Base-by-base conservation (phyloP, 2,329 filamentous ascomycete genomes). In the Cordyceps tenuipes region DNA sequence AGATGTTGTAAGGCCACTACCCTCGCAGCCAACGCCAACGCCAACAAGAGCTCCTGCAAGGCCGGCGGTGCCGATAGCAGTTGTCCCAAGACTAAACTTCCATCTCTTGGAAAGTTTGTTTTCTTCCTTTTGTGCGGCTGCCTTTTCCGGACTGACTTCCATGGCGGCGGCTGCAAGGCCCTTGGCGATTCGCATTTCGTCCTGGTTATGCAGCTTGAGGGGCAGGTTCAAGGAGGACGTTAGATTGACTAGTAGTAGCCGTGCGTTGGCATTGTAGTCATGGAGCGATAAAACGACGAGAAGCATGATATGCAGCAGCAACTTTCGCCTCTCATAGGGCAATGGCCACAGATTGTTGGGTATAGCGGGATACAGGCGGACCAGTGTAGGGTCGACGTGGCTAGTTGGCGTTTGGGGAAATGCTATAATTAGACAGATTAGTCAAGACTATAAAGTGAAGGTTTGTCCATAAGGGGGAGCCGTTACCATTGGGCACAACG, bases 11-110 rank as follows among this genome's bases (percentile, higher is more conserved):
- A 97, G 79, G 2, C 90, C 90, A 26, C 88, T 86, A 76, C 92
- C 88, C 0, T 93, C 80, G 1, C 84, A 86, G 26, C 92, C 92
- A 46, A 97, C 80, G 0, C 90, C 90, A 10, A 89, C 90, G 21
- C 85, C 86, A 15, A 90, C 82, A 2, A 97, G 77, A 0, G 91
- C 87, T 1, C 88, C 85, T 9, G 90, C 88, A 10, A 97, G 82
- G 36, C 88, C 88, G 31, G 88, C 89, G 4, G 88, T 89, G 4
- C 89, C 80, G 2, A 66, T 31, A 39, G 84, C 82, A 10, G 66
- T 65, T 50, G 68, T 66, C 17, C 70, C 69, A 56, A 72, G 67
- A 6, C 87, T 86, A 47, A 90, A 84, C 70, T 91, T 91, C 83
- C 86, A 89, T 70, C 86, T 86, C 49, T 86, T 80, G 19, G 81